Evolutionary conservation across 2,329 filamentous ascomycete genomes (phyloP).

Genomic region (Thielaviopsis populi): DNA sequence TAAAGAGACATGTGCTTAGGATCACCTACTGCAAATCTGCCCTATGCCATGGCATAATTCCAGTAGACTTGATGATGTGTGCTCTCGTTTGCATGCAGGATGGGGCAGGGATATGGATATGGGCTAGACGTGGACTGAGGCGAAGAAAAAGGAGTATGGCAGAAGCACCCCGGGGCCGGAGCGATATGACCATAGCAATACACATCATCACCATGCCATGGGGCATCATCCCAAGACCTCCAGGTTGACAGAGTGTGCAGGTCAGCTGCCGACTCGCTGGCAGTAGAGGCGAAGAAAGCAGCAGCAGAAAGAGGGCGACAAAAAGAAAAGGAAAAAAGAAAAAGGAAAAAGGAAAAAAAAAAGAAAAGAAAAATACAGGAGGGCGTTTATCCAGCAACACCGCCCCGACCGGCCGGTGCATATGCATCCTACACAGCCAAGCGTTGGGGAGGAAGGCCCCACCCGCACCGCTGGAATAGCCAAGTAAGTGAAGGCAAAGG

Average conservation of each 20-base stretch:
- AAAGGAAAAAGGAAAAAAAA: not conserved
- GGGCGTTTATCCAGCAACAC: not conserved
- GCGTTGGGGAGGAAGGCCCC: too few species aligned
- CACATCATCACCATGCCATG: not conserved
- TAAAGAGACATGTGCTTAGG: not conserved
- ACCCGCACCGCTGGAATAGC: too few species aligned
- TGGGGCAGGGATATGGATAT: not conserved
- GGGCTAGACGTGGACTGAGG: not conserved
- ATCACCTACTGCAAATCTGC: not conserved
- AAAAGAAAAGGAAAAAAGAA: not conserved
- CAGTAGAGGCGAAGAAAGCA: not conserved
- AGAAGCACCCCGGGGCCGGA: not conserved
- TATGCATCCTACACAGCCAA: not conserved
- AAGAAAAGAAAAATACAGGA: not conserved
- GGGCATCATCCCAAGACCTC: not conserved
- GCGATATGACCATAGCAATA: not conserved
- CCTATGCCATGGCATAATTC: not conserved
- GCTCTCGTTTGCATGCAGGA: slow-evolving; percentile 3
- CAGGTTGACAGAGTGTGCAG: not conserved
- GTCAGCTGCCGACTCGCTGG: not conserved
- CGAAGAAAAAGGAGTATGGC: not conserved
- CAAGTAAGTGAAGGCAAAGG: too few species aligned
- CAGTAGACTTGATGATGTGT: not conserved
- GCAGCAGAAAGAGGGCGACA: not conserved
- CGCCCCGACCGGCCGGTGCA: not conserved